Conservation (phyloP, 441 rosid species). For the Brassica balearica region DNA sequence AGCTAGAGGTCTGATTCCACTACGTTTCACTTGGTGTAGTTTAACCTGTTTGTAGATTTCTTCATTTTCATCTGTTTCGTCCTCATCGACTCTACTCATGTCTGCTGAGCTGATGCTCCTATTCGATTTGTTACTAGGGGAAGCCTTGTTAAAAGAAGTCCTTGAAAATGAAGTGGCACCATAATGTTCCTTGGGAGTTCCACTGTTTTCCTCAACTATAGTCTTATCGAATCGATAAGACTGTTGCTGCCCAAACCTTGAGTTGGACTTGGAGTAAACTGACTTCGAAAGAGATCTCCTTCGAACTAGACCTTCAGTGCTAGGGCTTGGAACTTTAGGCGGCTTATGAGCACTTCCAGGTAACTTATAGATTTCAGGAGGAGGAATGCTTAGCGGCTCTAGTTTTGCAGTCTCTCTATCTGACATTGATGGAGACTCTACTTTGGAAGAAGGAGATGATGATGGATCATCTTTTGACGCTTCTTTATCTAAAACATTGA, state of each 20-base stretch:
- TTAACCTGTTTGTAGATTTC: conserved; percentile 64
- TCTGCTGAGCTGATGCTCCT: background rate
- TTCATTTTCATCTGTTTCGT: conserved; percentile 54
- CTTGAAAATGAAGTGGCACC: conserved; percentile 43
- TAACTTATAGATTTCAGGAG: conserved; percentile 41
- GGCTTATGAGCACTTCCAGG: conserved; percentile 52
- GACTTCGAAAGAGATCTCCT: conserved; percentile 63
- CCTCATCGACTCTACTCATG: conserved; percentile 44
- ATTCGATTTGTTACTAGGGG: conserved; percentile 19
- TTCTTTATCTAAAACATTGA: conserved; percentile 47
- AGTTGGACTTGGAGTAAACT: conserved; percentile 77
- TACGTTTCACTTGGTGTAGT: conserved; percentile 45
- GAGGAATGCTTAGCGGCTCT: conserved; percentile 29
- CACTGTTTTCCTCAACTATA: conserved; percentile 47
- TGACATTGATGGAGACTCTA: conserved; percentile 11
- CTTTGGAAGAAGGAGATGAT: conserved; percentile 29
- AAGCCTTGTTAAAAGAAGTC: conserved; percentile 40
- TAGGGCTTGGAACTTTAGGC: conserved; percentile 46
- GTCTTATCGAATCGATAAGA: conserved; percentile 47
- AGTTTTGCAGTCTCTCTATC: background rate
- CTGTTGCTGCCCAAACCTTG: conserved; percentile 75
- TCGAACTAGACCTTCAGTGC: conserved; percentile 46
- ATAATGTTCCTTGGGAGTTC: conserved; percentile 47
- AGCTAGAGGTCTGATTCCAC: conserved; percentile 45
- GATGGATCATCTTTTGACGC: background rate